Percentiles rank a stretch among this genome's conserved stretches.
Evolutionary conservation across 768 basidiomycete species (phyloP).

Genomic region (Tephrocybe sp.): DNA sequence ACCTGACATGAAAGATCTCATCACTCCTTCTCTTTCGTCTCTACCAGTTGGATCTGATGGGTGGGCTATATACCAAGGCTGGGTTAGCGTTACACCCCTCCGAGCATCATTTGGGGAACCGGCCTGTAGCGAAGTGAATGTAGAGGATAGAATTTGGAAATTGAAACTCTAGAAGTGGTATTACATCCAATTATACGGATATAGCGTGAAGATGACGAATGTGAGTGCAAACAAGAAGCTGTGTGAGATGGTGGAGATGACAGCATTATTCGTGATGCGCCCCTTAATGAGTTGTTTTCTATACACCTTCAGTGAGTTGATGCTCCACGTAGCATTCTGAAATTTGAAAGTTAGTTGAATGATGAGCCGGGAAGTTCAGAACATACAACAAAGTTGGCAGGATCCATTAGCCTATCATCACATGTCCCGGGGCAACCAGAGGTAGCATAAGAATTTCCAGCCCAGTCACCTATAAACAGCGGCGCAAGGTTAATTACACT

Average conservation of each 20-base stretch:
- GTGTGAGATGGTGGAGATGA: not conserved
- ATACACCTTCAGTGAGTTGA: constrained; percentile 79
- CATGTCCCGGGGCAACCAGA: constrained; percentile 78
- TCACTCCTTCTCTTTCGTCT: constrained; percentile 54
- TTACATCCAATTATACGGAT: not conserved
- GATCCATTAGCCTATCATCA: constrained; percentile 58
- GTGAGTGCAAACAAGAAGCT: not conserved
- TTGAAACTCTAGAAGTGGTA: constrained; percentile 48
- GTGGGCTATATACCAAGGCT: constrained; percentile 74
- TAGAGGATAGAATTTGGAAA: constrained; percentile 51
- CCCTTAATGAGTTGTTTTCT: constrained; percentile 50
- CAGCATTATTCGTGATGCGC: constrained; percentile 23
- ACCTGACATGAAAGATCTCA: constrained; percentile 65
- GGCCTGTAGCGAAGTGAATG: constrained; percentile 23
- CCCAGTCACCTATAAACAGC: constrained; percentile 66
- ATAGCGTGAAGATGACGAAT: not conserved
- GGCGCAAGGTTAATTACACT: not conserved
- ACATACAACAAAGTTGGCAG: constrained; percentile 69
- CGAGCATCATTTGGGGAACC: constrained; percentile 76
- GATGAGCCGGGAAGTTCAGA: not conserved
- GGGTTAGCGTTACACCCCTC: constrained; percentile 77
- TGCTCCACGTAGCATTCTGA: constrained; percentile 81
- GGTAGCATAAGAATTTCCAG: constrained; percentile 76
- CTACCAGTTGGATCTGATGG: constrained; percentile 82
- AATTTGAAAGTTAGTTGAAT: constrained; percentile 4